Conservation (phyloP, 768 basidiomycete species). For the Amanita phalloides region DNA sequence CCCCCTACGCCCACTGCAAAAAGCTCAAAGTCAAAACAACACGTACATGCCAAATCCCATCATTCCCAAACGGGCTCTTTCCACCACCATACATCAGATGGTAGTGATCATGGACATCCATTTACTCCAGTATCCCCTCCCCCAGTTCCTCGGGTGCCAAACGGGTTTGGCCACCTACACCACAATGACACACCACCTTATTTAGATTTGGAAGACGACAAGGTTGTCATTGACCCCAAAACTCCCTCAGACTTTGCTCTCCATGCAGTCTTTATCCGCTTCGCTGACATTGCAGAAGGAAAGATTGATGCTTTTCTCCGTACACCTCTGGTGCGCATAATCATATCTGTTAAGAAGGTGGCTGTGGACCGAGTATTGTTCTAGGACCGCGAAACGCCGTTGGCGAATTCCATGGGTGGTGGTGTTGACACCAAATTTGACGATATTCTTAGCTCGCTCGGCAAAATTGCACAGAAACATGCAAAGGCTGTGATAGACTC, state of each 20-base stretch:
- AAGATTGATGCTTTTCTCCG: constrained; percentile 73
- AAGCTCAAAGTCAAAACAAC: constrained; percentile 40
- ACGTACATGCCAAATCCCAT: constrained; percentile 57
- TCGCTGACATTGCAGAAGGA: constrained; percentile 67
- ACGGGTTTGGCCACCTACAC: constrained; percentile 34
- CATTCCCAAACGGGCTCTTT: constrained; percentile 73
- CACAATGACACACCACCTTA: constrained; percentile 42
- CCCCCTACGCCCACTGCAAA: constrained; percentile 52
- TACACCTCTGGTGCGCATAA: constrained; percentile 48
- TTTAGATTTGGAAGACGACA: constrained; percentile 55
- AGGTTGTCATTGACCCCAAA: constrained; percentile 58
- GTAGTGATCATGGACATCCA: constrained; percentile 54
- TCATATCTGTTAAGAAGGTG: background rate
- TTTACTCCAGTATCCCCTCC: constrained; percentile 52
- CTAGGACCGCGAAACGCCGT: constrained; percentile 60
- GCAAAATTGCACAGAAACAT: constrained; percentile 76
- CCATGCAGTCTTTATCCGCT: constrained; percentile 81
- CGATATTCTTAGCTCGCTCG: constrained; percentile 73
- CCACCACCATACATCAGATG: constrained; percentile 50
- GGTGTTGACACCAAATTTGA: constrained; percentile 75
- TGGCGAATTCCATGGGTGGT: constrained; percentile 60
- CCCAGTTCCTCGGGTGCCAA: constrained; percentile 71
- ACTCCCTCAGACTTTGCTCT: constrained; percentile 85
- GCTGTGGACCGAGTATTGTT: background rate
- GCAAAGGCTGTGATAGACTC: constrained; percentile 79